A percentile compares a stretch with the other conserved stretches of the same genome.
Conservation (phyloP, 2,329 filamentous ascomycete species). For the Fusarium brachygibbosum region DNA sequence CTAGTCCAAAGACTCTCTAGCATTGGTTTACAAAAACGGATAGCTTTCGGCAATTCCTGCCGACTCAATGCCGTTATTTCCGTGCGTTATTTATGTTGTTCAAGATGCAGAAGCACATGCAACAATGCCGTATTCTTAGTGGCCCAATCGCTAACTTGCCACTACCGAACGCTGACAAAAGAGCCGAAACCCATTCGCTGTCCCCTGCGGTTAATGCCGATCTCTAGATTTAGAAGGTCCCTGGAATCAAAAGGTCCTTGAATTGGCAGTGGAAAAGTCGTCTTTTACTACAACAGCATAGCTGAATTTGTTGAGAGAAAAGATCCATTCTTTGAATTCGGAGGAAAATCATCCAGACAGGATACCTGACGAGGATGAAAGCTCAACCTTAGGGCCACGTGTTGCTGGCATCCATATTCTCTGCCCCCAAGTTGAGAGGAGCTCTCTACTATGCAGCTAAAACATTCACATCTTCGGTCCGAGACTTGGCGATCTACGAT, state of each 20-base stretch:
- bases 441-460: not conserved
- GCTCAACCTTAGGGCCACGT: too few species aligned
- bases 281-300: not conserved
- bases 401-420: too few species aligned
- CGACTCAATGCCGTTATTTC: not conserved
- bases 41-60: slow-evolving; percentile 24
- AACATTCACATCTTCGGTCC: not conserved
- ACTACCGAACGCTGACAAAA: slow-evolving; percentile 12
- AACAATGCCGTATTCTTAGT: slow-evolving; percentile 15
- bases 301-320: too few species aligned
- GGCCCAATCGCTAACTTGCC: slow-evolving; percentile 4
- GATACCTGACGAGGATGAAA: too few species aligned
- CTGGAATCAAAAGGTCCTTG: not conserved
- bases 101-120: slow-evolving; percentile 33
- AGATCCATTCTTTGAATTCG: too few species aligned
- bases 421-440: too few species aligned
- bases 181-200: slow-evolving; percentile 3
- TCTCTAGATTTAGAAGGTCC: not conserved
- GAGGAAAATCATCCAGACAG: too few species aligned
- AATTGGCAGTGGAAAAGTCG: not conserved
- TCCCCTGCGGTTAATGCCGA: slow-evolving; percentile 7
- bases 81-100: slow-evolving; percentile 4
- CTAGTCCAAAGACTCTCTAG: rapidly evolving
- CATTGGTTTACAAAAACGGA: slow-evolving; percentile 25
- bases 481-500: slow-evolving; percentile 13